A percentile compares a stretch with the other conserved stretches of the same genome.
Conservation (phyloP, 768 basidiomycete genomes). For the Boletales sp. region DNA sequence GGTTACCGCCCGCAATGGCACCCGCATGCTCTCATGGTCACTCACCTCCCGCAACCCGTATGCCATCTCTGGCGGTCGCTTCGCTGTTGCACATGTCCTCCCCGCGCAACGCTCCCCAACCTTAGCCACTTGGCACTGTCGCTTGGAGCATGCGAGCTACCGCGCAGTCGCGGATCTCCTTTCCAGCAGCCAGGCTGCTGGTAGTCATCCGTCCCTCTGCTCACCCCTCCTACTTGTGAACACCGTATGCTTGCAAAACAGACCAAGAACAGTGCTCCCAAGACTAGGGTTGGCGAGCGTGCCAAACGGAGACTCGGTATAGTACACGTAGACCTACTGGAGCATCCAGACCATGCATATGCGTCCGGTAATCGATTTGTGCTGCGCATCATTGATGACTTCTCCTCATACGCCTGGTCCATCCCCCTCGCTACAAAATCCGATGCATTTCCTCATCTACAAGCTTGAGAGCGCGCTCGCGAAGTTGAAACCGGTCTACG, state of each 20-base stretch:
- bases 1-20: not conserved
- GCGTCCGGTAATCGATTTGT: not conserved
- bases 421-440: constrained; percentile 32
- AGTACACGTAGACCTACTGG: constrained; percentile 27
- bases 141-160: constrained; percentile 18
- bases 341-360: constrained; percentile 8
- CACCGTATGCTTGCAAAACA: constrained; percentile 39
- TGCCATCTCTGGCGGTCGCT: not conserved
- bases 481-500: not conserved
- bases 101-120: not conserved
- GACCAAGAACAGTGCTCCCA: constrained; percentile 34
- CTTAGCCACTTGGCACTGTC: too few relatives aligned
- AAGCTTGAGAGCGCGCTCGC: too few relatives aligned
- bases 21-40: not conserved
- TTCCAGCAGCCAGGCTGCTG: constrained; percentile 3
- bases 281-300: constrained; percentile 22
- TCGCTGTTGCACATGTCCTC: constrained; percentile 14
- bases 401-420: constrained; percentile 24
- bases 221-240: constrained; percentile 27
- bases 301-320: constrained; percentile 3
- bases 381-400: constrained; percentile 8
- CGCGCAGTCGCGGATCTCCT: constrained; percentile 11
- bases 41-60: not conserved
- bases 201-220: constrained; percentile 4
- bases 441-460: constrained; percentile 20